These are phyloP conservation scores for Ogataea minuta DNA, from an alignment of 805 yeast genomes.

Conservation along the genomic window DNA sequence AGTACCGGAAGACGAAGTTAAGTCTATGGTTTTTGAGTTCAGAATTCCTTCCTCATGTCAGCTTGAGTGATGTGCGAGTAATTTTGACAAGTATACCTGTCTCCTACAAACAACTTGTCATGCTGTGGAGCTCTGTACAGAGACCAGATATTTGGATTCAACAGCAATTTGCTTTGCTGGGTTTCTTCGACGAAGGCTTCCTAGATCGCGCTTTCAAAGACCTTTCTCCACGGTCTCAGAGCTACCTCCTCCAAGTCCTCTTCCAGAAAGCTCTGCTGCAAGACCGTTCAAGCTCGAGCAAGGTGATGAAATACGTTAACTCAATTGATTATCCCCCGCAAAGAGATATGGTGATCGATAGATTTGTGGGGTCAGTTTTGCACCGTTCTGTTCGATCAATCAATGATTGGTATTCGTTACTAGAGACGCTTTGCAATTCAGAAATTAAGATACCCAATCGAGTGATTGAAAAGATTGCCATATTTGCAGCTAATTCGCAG, in stretches of 20 bases:
- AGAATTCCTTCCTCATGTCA: neutral
- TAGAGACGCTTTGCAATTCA: too few relatives aligned
- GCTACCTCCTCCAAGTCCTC: neutral
- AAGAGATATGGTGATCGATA: too few relatives aligned
- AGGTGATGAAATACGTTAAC: too few relatives aligned
- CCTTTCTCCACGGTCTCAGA: neutral
- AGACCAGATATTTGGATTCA: conserved; percentile 1
- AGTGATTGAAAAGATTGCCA: too few relatives aligned
- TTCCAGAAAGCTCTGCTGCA: neutral
- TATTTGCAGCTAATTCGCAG: too few relatives aligned
- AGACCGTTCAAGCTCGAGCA: neutral
- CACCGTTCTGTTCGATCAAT: too few relatives aligned
- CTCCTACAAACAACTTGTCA: neutral
- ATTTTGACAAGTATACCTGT: neutral
- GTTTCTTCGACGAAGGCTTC: neutral
- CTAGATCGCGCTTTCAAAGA: neutral
- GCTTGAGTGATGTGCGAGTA: conserved; percentile 1
- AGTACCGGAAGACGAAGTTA: neutral
- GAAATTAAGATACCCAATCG: too few relatives aligned
- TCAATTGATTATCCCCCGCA: too few relatives aligned
- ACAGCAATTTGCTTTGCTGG: conserved; percentile 3
- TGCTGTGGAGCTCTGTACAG: neutral
- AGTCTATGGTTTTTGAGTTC: neutral
- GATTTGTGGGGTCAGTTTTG: too few relatives aligned
- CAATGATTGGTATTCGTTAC: too few relatives aligned